Percentiles rank a stretch among this genome's conserved stretches.
Evolutionary conservation across 805 yeast species (phyloP).

Genomic region (Hanseniaspora thailandica): DNA sequence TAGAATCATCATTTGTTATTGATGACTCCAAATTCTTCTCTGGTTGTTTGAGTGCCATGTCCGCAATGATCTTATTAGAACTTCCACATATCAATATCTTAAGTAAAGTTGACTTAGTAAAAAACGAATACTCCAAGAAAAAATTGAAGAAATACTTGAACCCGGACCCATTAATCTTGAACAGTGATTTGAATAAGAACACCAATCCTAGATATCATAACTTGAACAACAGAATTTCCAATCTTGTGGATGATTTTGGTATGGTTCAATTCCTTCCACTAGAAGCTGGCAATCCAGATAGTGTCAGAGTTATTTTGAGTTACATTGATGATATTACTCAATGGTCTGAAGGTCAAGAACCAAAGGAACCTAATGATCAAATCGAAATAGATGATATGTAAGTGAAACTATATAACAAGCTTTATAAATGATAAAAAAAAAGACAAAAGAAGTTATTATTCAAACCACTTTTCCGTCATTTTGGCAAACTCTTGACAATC

Average conservation of each 20-base stretch:
- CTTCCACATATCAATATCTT: conserved; percentile 87
- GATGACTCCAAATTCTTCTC: conserved; percentile 88
- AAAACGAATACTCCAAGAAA: conserved; percentile 62
- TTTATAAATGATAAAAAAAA: neutral
- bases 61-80: conserved; percentile 91
- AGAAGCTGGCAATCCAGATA: conserved; percentile 63
- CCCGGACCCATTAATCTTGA: conserved; percentile 77
- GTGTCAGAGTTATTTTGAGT: conserved; percentile 71
- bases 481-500: conserved; percentile 50
- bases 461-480: conserved; percentile 5
- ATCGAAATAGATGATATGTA: conserved; percentile 50
- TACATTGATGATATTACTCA: conserved; percentile 95
- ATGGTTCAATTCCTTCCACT: conserved; percentile 95
- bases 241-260: conserved; percentile 90
- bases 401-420: neutral
- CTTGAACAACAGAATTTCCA: conserved; percentile 73
- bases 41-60: conserved; percentile 94
- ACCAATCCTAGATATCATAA: conserved; percentile 54
- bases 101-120: conserved; percentile 76
- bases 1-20: conserved; percentile 88
- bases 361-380: conserved; percentile 85
- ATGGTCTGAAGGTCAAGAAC: conserved; percentile 94
- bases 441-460: neutral
- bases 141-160: conserved; percentile 73
- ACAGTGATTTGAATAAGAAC: conserved; percentile 37